Conservation (phyloP, 805 yeast genomes). For the Kuraishia capsulata region DNA sequence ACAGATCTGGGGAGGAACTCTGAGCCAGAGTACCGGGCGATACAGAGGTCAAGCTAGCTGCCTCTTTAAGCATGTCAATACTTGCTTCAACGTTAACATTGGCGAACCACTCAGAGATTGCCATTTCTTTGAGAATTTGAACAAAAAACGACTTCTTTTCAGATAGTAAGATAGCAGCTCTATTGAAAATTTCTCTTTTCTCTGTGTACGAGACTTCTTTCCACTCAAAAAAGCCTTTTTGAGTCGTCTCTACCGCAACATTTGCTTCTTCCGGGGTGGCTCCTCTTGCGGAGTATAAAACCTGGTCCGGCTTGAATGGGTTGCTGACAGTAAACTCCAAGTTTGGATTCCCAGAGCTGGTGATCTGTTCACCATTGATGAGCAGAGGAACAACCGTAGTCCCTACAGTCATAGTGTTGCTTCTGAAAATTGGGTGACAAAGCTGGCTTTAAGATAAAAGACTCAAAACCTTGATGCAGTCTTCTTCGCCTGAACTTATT, state of each 20-base stretch:
- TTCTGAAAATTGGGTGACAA: too few species aligned
- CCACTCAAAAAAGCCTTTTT: neutral
- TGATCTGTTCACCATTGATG: neutral
- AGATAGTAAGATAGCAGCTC: neutral
- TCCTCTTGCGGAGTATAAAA: neutral
- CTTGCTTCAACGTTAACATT: neutral
- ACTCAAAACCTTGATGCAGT: too few species aligned
- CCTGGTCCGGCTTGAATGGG: neutral
- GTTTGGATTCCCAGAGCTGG: neutral
- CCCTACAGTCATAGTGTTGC: too few species aligned
- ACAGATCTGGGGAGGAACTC: conserved; percentile 1
- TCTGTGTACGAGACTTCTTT: neutral
- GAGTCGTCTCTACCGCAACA: neutral
- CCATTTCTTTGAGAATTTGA: neutral
- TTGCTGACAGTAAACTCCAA: neutral
- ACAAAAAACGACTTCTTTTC: neutral
- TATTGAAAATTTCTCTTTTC: neutral
- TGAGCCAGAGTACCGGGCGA: neutral
- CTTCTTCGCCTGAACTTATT: too few species aligned
- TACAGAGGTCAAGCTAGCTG: neutral
- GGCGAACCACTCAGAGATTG: neutral
- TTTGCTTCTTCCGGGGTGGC: neutral
- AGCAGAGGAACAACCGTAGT: neutral
- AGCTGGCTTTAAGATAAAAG: too few species aligned
- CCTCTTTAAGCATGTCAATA: neutral